Percentiles rank a stretch among this genome's conserved stretches.
Conservation (phyloP, 495 filamentous ascomycete genomes). For the Daldinia vernicosa region DNA sequence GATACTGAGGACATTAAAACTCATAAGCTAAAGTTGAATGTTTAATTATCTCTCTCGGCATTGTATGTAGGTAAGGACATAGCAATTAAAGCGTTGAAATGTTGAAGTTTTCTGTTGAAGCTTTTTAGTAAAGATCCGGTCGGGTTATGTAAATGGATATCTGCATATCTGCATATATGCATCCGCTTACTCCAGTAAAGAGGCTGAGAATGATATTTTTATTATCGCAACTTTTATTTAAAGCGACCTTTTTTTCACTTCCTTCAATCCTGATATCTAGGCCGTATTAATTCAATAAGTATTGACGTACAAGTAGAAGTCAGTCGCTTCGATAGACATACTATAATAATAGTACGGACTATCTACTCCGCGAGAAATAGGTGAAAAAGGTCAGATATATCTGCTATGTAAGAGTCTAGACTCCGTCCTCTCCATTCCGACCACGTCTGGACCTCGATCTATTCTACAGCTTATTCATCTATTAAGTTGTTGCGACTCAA, state of each 20-base stretch:
- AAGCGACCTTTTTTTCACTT: not conserved
- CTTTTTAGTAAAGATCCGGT: not conserved
- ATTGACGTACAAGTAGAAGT: not conserved
- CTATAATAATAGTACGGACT: not conserved
- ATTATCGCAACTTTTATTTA: not conserved
- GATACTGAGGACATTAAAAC: not conserved
- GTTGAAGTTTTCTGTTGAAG: not conserved
- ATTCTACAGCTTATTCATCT: slow-evolving; percentile 15
- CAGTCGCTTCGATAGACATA: not conserved
- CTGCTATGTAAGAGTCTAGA: not conserved
- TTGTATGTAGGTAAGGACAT: not conserved
- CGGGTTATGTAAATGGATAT: not conserved
- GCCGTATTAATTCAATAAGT: no score
- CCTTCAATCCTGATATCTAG: not conserved
- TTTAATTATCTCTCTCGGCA: not conserved
- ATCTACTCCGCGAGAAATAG: not conserved
- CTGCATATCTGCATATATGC: not conserved
- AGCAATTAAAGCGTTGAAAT: not conserved
- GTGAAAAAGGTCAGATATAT: not conserved
- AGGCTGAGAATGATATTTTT: no score
- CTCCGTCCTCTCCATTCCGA: slow-evolving; percentile 5
- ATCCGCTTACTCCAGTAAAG: not conserved
- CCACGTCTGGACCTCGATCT: slow-evolving; percentile 20
- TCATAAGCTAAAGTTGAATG: not conserved
- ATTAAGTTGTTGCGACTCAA: slow-evolving; percentile 10